phyloP scores from a whole-genome alignment of 176 grass and related monocot species.

The Alopecurus myosuroides region DNA sequence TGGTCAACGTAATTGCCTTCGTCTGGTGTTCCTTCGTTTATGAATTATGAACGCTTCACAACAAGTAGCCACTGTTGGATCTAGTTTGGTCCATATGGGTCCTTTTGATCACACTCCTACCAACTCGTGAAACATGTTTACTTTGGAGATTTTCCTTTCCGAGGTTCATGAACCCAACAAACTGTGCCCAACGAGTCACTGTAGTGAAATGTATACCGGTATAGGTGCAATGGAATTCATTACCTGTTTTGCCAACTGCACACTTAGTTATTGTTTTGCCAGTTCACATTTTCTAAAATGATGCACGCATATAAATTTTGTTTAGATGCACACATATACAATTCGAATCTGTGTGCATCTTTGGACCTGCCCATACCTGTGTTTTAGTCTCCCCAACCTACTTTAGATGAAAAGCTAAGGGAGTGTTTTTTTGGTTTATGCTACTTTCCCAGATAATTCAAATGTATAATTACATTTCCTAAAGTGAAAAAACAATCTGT shows the following conservation, averaged over 20 bases:
- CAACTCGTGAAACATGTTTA: not conserved
- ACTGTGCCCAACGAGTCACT: not conserved
- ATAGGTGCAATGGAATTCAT: not conserved
- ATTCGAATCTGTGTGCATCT: no score
- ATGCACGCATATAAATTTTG: no score
- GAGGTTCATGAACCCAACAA: not conserved
- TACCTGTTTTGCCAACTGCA: not conserved
- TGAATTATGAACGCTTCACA: not conserved
- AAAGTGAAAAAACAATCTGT: slow-evolving; percentile 10
- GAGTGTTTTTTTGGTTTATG: not conserved
- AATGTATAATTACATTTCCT: not conserved
- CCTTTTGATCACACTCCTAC: not conserved
- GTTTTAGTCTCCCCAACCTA: not conserved
- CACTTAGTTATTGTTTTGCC: no score
- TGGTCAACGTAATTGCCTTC: slow-evolving; percentile 9
- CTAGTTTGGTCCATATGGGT: no score
- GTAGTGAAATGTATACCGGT: not conserved
- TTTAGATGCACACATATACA: no score
- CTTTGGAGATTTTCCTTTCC: not conserved
- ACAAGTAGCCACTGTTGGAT: not conserved
- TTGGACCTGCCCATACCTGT: no score
- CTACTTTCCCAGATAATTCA: not conserved
- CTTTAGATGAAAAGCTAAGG: not conserved
- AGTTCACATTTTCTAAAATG: no score
- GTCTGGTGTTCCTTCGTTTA: not conserved